phyloP scores from a whole-genome alignment of 495 filamentous ascomycete genomes.

The Parmelia sp. region DNA sequence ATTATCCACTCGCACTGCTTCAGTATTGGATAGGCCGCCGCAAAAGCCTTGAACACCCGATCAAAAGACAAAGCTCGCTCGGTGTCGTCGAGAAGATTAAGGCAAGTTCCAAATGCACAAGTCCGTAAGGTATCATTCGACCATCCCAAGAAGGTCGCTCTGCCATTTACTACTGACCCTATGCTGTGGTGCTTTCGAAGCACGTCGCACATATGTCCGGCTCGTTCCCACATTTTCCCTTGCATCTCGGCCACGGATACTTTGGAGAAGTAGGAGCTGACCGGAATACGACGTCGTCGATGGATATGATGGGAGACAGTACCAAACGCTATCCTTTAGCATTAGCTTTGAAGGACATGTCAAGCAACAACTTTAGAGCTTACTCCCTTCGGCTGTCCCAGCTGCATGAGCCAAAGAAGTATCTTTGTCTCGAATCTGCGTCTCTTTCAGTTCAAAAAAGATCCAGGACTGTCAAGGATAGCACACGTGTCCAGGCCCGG shows the following conservation, averaged over 20 bases:
- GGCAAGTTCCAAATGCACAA: neutral
- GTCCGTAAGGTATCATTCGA: neutral
- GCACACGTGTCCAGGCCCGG: neutral
- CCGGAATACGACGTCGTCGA: conserved; percentile 29
- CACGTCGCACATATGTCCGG: neutral
- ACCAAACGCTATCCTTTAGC: conserved; percentile 31
- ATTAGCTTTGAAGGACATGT: conserved; percentile 23
- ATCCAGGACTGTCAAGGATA: too few species aligned
- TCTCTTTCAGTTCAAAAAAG: too few species aligned
- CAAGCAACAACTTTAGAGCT: conserved; percentile 21
- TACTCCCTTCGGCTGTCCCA: conserved; percentile 36
- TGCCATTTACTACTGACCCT: neutral
- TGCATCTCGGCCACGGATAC: conserved; percentile 17
- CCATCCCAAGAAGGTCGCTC: conserved; percentile 1
- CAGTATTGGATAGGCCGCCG: neutral
- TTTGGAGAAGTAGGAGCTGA: conserved; percentile 39
- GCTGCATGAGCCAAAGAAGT: conserved; percentile 36
- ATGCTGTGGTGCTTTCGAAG: neutral
- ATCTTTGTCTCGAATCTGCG: neutral
- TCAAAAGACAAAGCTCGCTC: neutral
- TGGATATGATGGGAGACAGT: conserved; percentile 31
- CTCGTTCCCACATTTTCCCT: neutral
- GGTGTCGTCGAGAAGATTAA: neutral
- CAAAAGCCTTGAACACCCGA: neutral
- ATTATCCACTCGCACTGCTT: conserved; percentile 3